phyloP scores from a whole-genome alignment of 1,284 basidiomycete genomes.

The Ganoderma sp. region DNA sequence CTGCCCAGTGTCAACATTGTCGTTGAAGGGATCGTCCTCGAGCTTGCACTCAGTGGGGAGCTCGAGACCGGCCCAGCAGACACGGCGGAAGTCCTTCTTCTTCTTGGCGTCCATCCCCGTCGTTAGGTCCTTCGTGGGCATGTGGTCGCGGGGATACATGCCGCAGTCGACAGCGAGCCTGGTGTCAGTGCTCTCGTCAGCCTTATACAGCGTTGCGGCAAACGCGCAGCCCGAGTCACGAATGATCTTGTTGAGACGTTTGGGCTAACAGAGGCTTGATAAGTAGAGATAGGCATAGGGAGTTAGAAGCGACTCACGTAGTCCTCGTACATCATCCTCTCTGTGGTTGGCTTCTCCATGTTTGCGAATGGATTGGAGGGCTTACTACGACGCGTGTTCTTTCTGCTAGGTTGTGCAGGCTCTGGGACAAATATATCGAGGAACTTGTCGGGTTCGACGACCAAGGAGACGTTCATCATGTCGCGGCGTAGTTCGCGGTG shows the following conservation, averaged over 20 bases:
- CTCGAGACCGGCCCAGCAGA: slow-evolving; percentile 19
- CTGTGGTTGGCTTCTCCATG: neutral
- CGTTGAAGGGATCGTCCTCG: slow-evolving; percentile 18
- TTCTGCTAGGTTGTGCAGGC: neutral
- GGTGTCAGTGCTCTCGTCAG: neutral
- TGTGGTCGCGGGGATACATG: slow-evolving; percentile 5
- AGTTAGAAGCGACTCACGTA: neutral
- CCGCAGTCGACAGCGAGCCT: slow-evolving; percentile 14
- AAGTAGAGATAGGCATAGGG: neutral
- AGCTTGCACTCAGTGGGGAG: slow-evolving; percentile 22
- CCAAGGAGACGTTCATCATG: slow-evolving; percentile 4
- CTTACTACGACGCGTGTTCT: neutral
- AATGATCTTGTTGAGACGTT: neutral
- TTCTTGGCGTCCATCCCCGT: neutral
- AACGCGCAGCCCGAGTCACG: slow-evolving; percentile 2
- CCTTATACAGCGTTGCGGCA: slow-evolving; percentile 9
- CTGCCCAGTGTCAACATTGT: neutral
- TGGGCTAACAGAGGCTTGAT: neutral
- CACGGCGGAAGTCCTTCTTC: neutral
- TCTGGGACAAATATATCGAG: neutral
- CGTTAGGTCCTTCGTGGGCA: slow-evolving; percentile 5
- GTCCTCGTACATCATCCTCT: slow-evolving; percentile 10
- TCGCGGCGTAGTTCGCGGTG: neutral
- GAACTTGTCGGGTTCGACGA: slow-evolving; percentile 3
- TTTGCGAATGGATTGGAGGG: neutral